phyloP scores from a whole-genome alignment of 371 early-diverging fungal species.

The Actinomortierella ambigua region DNA sequence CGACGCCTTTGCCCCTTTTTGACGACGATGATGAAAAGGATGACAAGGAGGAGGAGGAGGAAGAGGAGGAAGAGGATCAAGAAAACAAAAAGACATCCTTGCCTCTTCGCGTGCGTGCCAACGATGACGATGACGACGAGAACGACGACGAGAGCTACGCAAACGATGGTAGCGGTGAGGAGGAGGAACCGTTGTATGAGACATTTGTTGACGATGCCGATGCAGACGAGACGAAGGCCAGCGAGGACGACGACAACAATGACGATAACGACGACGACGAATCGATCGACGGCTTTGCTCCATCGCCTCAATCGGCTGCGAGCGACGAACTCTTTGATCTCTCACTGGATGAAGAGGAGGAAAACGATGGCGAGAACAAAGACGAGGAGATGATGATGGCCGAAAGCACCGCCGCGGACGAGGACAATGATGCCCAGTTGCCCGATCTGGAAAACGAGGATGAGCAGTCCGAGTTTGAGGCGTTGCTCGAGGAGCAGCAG shows the following conservation, averaged over 20 bases:
- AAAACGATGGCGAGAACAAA: no score
- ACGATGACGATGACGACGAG: background rate
- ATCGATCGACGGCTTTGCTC: no score
- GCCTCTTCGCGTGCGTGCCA: background rate
- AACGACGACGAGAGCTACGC: background rate
- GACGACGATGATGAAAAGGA: slow-evolving; percentile 6
- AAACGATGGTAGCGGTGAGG: background rate
- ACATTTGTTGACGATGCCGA: background rate
- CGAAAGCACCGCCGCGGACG: no score
- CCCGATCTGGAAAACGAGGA: background rate
- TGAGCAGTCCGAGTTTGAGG: slow-evolving; percentile 33
- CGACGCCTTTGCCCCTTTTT: no score
- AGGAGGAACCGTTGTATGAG: background rate
- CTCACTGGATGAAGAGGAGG: slow-evolving; percentile 5
- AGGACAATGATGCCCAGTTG: no score
- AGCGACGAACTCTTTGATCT: no score
- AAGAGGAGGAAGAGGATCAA: slow-evolving; percentile 1
- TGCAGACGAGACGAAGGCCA: background rate
- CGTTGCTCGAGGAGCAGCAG: slow-evolving; percentile 21
- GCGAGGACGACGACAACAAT: slow-evolving; percentile 4
- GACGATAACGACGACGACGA: background rate
- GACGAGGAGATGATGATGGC: no score
- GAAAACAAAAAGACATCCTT: background rate
- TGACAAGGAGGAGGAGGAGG: background rate
- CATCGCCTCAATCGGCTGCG: no score